phyloP scores from a whole-genome alignment of 2,329 filamentous ascomycete species.

The Gremmenia infestans region DNA sequence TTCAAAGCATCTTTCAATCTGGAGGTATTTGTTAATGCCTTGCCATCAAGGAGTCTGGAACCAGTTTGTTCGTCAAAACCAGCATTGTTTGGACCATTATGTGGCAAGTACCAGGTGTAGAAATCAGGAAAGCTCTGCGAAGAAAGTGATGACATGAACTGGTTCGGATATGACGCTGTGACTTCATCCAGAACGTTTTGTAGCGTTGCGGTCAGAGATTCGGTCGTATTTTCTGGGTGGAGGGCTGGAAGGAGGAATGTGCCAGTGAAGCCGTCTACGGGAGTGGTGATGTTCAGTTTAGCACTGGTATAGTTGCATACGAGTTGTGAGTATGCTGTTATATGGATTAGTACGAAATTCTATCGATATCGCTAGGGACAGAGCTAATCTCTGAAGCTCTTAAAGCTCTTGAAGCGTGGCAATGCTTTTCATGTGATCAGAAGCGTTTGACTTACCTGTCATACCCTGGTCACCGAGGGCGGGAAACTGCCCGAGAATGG shows the following conservation, averaged over 20 bases:
- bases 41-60: conserved; percentile 40
- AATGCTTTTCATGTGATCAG: no score
- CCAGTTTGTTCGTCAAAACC: conserved; percentile 36
- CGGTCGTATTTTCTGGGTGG: conserved; percentile 29
- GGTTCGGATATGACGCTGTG: conserved; percentile 28
- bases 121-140: conserved; percentile 16
- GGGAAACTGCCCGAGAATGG: conserved; percentile 43
- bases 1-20: conserved; percentile 36
- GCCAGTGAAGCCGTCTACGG: conserved; percentile 33
- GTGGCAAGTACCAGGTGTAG: conserved; percentile 17
- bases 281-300: conserved; percentile 25
- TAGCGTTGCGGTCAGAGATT: conserved; percentile 28
- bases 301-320: conserved; percentile 35
- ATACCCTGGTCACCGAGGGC: conserved; percentile 46
- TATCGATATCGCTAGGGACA: no score
- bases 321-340: conserved; percentile 43
- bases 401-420: no score
- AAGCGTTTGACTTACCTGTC: no score
- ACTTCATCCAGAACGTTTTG: conserved; percentile 36
- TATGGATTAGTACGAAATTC: no score
- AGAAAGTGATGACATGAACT: conserved; percentile 17
- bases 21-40: conserved; percentile 35
- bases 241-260: conserved; percentile 33
- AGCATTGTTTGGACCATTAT: conserved; percentile 37
- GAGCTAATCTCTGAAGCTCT: no score